Evolutionary conservation across 1,284 basidiomycete genomes (phyloP).

Genomic region (Trametes hirsuta): DNA sequence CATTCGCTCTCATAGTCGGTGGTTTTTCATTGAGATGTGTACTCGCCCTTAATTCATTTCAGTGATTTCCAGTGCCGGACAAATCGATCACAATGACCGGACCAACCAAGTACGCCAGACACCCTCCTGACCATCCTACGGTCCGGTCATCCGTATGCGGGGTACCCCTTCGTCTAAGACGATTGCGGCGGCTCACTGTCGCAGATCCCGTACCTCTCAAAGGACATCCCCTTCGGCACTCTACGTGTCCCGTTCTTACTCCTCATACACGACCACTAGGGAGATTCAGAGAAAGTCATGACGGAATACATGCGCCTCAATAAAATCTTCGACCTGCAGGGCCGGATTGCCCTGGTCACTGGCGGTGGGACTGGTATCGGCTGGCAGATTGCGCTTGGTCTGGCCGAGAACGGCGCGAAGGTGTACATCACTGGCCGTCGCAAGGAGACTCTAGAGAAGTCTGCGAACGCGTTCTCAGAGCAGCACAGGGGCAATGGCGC

Average conservation of each 20-base stretch:
- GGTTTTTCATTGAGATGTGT: too few species aligned
- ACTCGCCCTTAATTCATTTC: background rate
- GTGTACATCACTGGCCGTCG: constrained; percentile 82
- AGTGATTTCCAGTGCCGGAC: background rate
- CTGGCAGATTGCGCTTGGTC: constrained; percentile 72
- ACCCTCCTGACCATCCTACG: background rate
- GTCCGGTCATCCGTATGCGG: constrained; percentile 6
- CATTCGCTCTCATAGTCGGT: too few species aligned
- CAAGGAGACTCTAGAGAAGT: constrained; percentile 61
- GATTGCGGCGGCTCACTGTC: background rate
- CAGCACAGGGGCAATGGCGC: constrained; percentile 45
- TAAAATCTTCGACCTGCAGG: constrained; percentile 60
- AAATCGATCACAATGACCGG: background rate
- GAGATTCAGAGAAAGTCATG: constrained; percentile 2
- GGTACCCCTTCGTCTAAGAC: background rate
- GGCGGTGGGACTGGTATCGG: constrained; percentile 85
- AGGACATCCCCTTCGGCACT: too few species aligned
- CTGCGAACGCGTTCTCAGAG: constrained; percentile 50
- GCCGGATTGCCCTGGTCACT: constrained; percentile 72
- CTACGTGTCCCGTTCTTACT: too few species aligned
- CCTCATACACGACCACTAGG: background rate
- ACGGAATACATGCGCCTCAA: constrained; percentile 31
- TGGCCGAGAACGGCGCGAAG: constrained; percentile 78
- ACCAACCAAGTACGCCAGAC: background rate
- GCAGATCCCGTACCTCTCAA: background rate